phyloP scores from a whole-genome alignment of 2,329 filamentous ascomycete genomes.

The Bipolaris bicolor region DNA sequence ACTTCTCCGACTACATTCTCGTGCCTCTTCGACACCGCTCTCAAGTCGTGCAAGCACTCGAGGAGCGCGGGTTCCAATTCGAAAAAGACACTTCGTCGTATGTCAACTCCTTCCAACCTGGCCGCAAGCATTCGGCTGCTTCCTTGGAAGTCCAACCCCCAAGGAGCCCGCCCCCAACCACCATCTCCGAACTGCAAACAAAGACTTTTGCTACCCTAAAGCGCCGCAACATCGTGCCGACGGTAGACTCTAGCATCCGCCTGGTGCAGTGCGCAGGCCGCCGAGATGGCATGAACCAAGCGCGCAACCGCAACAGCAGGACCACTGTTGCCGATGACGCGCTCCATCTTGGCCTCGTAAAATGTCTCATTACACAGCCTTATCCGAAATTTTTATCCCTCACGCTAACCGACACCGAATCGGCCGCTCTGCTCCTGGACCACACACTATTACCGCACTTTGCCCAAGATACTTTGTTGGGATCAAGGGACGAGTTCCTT shows the following conservation, averaged over 20 bases:
- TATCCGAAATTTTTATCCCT: constrained; percentile 74
- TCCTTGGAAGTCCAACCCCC: constrained; percentile 59
- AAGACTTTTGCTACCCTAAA: constrained; percentile 86
- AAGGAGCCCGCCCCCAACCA: constrained; percentile 77
- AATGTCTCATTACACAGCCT: constrained; percentile 56
- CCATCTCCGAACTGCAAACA: constrained; percentile 77
- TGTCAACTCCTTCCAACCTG: constrained; percentile 61
- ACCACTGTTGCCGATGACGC: constrained; percentile 50
- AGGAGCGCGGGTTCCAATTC: constrained; percentile 83
- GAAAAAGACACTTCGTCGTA: constrained; percentile 68
- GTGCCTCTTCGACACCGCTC: constrained; percentile 77
- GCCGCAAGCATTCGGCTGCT: constrained; percentile 55
- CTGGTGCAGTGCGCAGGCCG: constrained; percentile 83
- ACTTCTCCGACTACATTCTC: constrained; percentile 96
- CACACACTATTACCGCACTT: constrained; percentile 67
- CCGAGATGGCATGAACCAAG: constrained; percentile 45
- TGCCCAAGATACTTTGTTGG: constrained; percentile 70
- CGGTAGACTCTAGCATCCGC: constrained; percentile 70
- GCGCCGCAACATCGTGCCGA: constrained; percentile 74
- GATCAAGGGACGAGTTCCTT: constrained; percentile 72
- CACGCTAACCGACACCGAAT: constrained; percentile 74
- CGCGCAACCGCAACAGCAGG: constrained; percentile 36
- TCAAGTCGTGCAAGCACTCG: constrained; percentile 76
- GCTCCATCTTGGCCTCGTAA: constrained; percentile 56
- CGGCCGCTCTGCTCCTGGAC: constrained; percentile 75